Base-by-base conservation (phyloP, 73 alveolate genomes). In the Stentor coeruleus region DNA sequence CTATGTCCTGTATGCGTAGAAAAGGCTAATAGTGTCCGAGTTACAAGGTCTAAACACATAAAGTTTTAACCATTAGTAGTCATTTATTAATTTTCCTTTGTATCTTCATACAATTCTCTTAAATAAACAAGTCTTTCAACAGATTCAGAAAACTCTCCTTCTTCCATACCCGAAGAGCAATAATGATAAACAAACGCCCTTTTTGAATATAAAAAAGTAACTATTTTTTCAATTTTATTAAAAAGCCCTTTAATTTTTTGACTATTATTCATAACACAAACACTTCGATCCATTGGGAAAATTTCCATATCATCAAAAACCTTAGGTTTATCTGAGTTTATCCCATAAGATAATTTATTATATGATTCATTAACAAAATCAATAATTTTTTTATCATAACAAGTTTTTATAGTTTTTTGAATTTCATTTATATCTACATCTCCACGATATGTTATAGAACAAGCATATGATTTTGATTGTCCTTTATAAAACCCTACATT, bases 121-220 rank as follows among this genome's bases (percentile, higher is more conserved):
- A 83, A 60, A 28, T 76, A 77, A 2, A 33, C 89, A 31, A 83
- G 40, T 36, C 31, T 75, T 38, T 85, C 92, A 3, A 75, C 55
- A 3, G 86, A 39, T 40, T 84, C 92, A 72, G 82, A 84, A 86
- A 86, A 82, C 39, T 89, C 94, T 76, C 97, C 95, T 86, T 89
- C 95, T 76, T 83, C 91, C 89, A 85, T 83, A 57, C 97, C 97
- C 75, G 88, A 93, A 42, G 90, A 88, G 57, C 84, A 89, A 57
- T 75, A 89, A 89, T 90, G 80, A 76, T 91, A 95, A 35, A 91
- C 95, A 55, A 86, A 90, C 15, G 94, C 72, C 20, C 72, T 55
- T 55, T 55, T 55, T 55, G 72, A 55, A 55, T 15, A 55, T 15
- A 55, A n/a, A 15, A 55, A n/a, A 55, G 15, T n/a, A 55, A 55